Conservation (phyloP, 495 filamentous ascomycete genomes). For the Pseudomonodictys pantanalensis region DNA sequence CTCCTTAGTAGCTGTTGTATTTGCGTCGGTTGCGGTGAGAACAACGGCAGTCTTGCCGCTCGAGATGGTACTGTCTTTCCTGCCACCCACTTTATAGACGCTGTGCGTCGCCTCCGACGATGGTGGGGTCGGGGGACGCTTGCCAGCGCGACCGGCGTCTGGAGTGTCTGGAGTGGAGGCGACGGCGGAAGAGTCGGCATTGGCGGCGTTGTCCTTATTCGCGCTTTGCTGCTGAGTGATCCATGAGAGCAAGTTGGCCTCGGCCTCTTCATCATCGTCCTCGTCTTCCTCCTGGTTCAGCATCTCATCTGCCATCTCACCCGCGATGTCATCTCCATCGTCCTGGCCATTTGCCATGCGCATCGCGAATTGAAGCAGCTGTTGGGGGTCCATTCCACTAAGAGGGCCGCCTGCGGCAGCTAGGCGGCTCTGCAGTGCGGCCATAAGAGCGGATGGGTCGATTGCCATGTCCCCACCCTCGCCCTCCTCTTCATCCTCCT, state of each 20-base stretch:
- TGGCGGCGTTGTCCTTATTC: not conserved
- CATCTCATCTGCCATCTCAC: slow-evolving; percentile 35
- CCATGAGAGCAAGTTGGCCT: slow-evolving; percentile 12
- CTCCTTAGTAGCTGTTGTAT: not conserved
- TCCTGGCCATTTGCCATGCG: slow-evolving; percentile 37
- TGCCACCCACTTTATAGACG: not conserved
- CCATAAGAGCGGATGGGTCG: slow-evolving; percentile 34
- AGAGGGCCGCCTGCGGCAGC: slow-evolving; percentile 32
- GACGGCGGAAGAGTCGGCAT: not conserved
- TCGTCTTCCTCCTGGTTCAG: slow-evolving; percentile 33
- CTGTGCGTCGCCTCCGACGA: slow-evolving; percentile 21
- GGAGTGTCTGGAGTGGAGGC: not conserved
- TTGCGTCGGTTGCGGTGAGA: too few relatives aligned
- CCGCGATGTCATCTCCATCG: slow-evolving; percentile 38
- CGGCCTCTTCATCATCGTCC: slow-evolving; percentile 21
- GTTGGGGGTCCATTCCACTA: slow-evolving; percentile 36
- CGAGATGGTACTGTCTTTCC: not conserved
- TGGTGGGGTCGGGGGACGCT: slow-evolving; percentile 19
- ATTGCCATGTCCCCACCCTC: slow-evolving; percentile 8
- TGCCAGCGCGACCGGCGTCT: not conserved
- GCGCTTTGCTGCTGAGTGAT: slow-evolving; percentile 6
- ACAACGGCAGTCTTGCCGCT: not conserved
- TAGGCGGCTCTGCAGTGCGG: slow-evolving; percentile 31
- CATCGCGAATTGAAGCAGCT: slow-evolving; percentile 37
- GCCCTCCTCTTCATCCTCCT: slow-evolving; percentile 17